phyloP scores from a whole-genome alignment of 768 basidiomycete species.

The Cystofilobasidium macerans region DNA sequence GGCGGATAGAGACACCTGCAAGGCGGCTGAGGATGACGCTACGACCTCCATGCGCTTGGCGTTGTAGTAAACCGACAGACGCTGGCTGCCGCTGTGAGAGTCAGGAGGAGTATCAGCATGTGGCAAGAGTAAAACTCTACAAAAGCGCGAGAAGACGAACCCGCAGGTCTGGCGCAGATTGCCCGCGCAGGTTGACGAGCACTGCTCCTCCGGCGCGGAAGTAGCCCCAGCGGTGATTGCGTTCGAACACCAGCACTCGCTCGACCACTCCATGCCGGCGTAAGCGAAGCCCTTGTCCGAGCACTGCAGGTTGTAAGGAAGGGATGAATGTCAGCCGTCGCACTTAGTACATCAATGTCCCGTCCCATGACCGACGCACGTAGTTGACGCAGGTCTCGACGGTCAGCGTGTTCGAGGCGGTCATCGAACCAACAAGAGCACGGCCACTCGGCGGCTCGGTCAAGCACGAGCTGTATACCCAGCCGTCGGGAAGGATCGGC shows the following conservation, averaged over 20 bases:
- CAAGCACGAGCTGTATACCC: not conserved
- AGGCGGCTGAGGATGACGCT: not conserved
- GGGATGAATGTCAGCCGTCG: too few species aligned
- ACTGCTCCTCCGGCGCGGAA: not conserved
- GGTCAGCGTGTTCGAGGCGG: not conserved
- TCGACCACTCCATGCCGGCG: not conserved
- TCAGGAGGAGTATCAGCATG: too few species aligned
- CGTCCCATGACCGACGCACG: too few species aligned
- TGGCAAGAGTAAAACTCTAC: too few species aligned
- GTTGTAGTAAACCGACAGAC: not conserved
- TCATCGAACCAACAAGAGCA: not conserved
- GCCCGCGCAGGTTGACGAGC: not conserved
- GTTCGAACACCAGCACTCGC: not conserved
- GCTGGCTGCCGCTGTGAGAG: not conserved
- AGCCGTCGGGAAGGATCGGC: not conserved
- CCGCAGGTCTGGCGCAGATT: not conserved
- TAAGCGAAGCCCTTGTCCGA: not conserved
- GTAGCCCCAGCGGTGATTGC: not conserved
- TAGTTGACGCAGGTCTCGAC: not conserved
- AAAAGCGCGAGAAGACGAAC: too few species aligned
- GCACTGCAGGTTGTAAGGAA: too few species aligned
- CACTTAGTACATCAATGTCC: too few species aligned
- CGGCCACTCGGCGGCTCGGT: not conserved
- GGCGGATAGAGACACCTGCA: not conserved
- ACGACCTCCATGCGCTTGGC: not conserved